A percentile compares a stretch with the other conserved stretches of the same genome.
phyloP scores from a whole-genome alignment of 108 stramenopile species.

The Bacterosira constricta region DNA sequence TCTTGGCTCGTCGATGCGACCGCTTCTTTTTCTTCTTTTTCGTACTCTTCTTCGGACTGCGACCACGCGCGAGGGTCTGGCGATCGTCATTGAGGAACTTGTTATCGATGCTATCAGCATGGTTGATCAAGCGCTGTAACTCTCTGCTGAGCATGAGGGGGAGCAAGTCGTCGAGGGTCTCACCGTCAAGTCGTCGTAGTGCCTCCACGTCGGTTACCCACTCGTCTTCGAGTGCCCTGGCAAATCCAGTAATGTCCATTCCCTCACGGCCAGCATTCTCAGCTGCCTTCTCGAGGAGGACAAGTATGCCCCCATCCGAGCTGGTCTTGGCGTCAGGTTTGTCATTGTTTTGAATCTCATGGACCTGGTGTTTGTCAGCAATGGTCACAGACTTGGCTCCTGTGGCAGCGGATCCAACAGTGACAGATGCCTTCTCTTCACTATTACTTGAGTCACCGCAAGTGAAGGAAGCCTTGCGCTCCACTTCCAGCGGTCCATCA shows the following conservation, averaged over 20 bases:
- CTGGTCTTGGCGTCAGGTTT: background rate
- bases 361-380: background rate
- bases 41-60: slow-evolving; percentile 11
- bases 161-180: slow-evolving; percentile 37
- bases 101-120: slow-evolving; percentile 40
- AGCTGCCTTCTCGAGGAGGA: slow-evolving; percentile 46
- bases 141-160: slow-evolving; percentile 50
- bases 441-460: background rate
- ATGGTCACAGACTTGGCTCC: slow-evolving; percentile 1
- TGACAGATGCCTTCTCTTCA: background rate
- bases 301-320: slow-evolving; percentile 31
- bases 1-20: slow-evolving; percentile 23
- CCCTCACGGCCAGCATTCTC: slow-evolving; percentile 47
- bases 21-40: slow-evolving; percentile 36
- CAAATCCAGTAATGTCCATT: slow-evolving; percentile 36
- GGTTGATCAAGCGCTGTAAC: slow-evolving; percentile 39
- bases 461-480: background rate
- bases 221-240: slow-evolving; percentile 42
- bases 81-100: slow-evolving; percentile 38
- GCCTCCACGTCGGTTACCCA: slow-evolving; percentile 57
- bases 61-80: slow-evolving; percentile 5
- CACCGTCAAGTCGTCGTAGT: slow-evolving; percentile 40
- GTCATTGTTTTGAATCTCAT: background rate
- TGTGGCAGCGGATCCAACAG: too few relatives aligned
- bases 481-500: too few relatives aligned